These are phyloP conservation scores for Eucalyptus microcorys DNA, from an alignment of 345 rosid genomes.

Conservation along the genomic window DNA sequence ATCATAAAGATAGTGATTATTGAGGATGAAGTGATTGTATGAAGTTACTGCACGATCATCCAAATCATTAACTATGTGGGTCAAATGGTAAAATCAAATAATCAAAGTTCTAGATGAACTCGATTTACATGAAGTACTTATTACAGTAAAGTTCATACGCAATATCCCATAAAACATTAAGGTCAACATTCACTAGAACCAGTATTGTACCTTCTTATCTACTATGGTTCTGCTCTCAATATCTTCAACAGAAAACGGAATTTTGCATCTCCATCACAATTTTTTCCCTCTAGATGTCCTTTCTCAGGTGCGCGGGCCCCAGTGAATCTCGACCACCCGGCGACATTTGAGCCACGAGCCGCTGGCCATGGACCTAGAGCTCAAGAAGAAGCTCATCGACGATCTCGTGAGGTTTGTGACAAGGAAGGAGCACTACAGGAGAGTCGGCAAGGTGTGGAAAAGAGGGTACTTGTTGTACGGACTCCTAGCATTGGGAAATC, in stretches of 20 bases:
- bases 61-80: background rate
- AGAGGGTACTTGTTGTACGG: conserved; percentile 1
- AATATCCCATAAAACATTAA: background rate
- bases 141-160: background rate
- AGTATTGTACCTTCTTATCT: background rate
- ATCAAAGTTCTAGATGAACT: no score
- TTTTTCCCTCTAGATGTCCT: background rate
- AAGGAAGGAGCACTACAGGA: conserved; percentile 1
- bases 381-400: background rate
- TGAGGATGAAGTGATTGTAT: background rate
- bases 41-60: background rate
- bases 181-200: background rate
- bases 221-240: background rate
- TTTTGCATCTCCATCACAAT: background rate
- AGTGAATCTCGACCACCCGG: conserved; percentile 21
- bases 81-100: no score
- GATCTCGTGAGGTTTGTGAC: background rate
- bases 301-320: conserved; percentile 30
- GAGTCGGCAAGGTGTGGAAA: conserved; percentile 4
- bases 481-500: conserved; percentile 3
- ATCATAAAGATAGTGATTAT: background rate
- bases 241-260: background rate
- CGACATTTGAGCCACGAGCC: background rate
- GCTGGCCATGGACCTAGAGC: background rate
- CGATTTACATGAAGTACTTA: no score